Evolutionary conservation across 179 eudicot genomes (phyloP).

Genomic region (Corrigiola litoralis): DNA sequence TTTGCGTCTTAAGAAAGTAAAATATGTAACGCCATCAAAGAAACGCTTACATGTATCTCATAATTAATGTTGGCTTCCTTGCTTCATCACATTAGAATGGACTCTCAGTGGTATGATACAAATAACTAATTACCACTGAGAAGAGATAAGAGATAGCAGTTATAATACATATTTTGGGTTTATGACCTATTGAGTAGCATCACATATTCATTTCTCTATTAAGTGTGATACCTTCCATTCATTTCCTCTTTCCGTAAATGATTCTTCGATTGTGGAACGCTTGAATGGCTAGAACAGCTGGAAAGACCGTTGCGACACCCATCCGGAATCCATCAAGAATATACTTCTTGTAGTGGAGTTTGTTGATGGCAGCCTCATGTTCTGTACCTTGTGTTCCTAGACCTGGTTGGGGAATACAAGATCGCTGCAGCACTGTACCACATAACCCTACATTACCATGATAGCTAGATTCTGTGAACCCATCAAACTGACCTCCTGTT

Average conservation of each 20-base stretch:
- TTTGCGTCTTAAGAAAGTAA: too few relatives aligned
- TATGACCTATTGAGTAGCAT: too few relatives aligned
- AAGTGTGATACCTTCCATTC: too few relatives aligned
- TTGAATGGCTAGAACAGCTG: conserved; percentile 11
- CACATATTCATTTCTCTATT: neutral
- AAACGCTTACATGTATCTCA: too few relatives aligned
- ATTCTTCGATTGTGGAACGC: neutral
- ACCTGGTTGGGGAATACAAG: conserved; percentile 34
- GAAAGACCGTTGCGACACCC: conserved; percentile 5
- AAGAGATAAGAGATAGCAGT: too few relatives aligned
- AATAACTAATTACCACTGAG: too few relatives aligned
- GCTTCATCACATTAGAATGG: too few relatives aligned
- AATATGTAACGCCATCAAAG: too few relatives aligned
- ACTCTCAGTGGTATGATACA: too few relatives aligned
- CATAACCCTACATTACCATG: conserved; percentile 52
- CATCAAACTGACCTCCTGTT: conserved; percentile 65
- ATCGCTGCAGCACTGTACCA: conserved; percentile 30
- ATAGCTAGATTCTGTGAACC: conserved; percentile 47
- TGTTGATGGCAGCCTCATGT: neutral
- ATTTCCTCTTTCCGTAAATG: neutral
- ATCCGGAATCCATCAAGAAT: conserved; percentile 12
- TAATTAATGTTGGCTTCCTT: too few relatives aligned
- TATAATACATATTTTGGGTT: too few relatives aligned
- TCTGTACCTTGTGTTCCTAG: conserved; percentile 2
- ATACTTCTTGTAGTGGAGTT: conserved; percentile 5